Conservation (phyloP, 78 protist genomes). For the Dictyostelium purpureum region DNA sequence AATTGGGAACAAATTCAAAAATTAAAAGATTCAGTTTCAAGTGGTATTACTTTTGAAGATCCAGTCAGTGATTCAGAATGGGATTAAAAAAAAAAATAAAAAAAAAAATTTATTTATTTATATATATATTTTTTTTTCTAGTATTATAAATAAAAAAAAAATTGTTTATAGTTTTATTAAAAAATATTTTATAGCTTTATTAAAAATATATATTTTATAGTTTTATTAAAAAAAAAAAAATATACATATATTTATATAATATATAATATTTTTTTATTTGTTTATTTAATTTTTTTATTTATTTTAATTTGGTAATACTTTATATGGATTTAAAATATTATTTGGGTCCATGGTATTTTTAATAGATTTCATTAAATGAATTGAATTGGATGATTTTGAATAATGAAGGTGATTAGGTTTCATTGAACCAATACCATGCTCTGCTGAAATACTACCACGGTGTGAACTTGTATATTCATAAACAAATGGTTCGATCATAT, state of each 20-base stretch:
- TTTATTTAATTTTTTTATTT: not conserved
- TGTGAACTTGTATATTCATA: conserved; percentile 84
- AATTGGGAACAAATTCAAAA: conserved; percentile 11
- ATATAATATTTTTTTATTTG: not conserved
- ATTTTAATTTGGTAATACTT: conserved; percentile 77
- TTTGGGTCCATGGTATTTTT: conserved; percentile 91
- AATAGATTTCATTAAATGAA: conserved; percentile 82
- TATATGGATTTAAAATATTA: conserved; percentile 94
- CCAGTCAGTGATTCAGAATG: conserved; percentile 24
- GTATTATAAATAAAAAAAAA: not conserved
- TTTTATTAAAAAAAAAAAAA: not conserved
- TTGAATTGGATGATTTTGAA: conserved; percentile 66
- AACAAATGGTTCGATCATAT: conserved; percentile 87
- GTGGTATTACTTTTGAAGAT: not conserved
- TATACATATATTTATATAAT: too few species aligned
- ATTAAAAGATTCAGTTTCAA: not conserved
- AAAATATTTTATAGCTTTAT: too few species aligned
- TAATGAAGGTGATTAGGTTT: conserved; percentile 72
- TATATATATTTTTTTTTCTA: too few species aligned
- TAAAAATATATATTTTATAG: not conserved
- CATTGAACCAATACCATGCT: conserved; percentile 94
- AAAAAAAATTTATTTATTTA: not conserved
- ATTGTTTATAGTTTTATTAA: not conserved
- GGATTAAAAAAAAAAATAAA: not conserved
- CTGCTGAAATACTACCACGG: conserved; percentile 90